Percentiles rank a stretch among this genome's conserved stretches.
Evolutionary conservation across 106 monocot species (phyloP).

Genomic region (Hemerocallis citrina): DNA sequence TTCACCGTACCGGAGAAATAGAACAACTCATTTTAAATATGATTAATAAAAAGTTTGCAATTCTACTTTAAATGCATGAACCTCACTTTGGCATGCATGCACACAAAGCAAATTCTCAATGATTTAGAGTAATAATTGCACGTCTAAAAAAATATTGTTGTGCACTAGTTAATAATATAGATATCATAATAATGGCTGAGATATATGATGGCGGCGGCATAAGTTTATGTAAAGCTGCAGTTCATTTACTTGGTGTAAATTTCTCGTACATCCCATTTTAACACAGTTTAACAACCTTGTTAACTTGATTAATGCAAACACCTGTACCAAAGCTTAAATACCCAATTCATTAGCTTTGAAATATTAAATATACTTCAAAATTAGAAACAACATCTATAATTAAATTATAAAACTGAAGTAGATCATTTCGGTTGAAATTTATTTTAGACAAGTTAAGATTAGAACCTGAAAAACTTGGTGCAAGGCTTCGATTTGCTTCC

Average conservation of each 20-base stretch:
- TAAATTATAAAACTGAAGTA: slow-evolving; percentile 7
- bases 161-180: too few relatives aligned
- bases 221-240: too few relatives aligned
- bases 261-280: slow-evolving; percentile 18
- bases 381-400: slow-evolving; percentile 14
- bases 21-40: too few relatives aligned
- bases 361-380: slow-evolving; percentile 3
- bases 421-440: slow-evolving; percentile 29
- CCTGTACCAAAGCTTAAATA: slow-evolving; percentile 67
- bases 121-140: too few relatives aligned
- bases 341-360: slow-evolving; percentile 37
- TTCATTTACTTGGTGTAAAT: neutral
- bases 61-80: too few relatives aligned
- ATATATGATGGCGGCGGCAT: too few relatives aligned
- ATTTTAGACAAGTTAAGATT: slow-evolving; percentile 70
- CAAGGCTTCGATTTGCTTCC: slow-evolving; percentile 99
- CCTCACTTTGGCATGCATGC: too few relatives aligned
- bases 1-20: too few relatives aligned
- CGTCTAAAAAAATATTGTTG: too few relatives aligned
- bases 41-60: too few relatives aligned
- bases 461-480: slow-evolving; percentile 99
- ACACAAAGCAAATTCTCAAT: too few relatives aligned
- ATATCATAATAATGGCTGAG: too few relatives aligned
- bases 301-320: slow-evolving; percentile 54
- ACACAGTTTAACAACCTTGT: slow-evolving; percentile 43